Evolutionary conservation across 73 alveolate genomes (phyloP).

Genomic region (Effrenium voratum): DNA sequence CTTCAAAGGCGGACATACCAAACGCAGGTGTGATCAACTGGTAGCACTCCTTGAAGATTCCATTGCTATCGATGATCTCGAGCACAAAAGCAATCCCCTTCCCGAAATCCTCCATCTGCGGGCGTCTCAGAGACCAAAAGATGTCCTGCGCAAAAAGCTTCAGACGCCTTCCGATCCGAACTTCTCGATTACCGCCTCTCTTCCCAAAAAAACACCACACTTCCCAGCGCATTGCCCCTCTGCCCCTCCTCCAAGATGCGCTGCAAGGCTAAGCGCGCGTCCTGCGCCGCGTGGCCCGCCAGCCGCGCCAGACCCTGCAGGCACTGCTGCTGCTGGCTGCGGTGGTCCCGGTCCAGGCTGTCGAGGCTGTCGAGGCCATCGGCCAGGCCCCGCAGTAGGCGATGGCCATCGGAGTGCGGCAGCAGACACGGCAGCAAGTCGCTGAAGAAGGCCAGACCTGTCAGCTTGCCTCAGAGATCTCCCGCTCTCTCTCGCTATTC

Average conservation of each 20-base stretch:
- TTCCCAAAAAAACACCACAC: no score
- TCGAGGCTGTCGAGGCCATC: neutral
- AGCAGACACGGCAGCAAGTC: conserved; percentile 53
- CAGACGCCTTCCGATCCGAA: no score
- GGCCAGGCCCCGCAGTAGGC: neutral
- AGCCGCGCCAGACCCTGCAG: no score
- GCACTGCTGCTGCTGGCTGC: neutral
- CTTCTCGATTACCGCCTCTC: no score
- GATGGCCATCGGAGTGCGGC: neutral
- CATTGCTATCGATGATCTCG: conserved; percentile 62
- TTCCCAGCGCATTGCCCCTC: neutral
- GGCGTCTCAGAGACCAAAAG: neutral
- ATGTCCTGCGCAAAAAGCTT: no score
- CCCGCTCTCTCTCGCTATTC: neutral
- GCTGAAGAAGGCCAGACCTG: conserved; percentile 45
- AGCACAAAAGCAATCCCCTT: neutral
- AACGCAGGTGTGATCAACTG: conserved; percentile 40
- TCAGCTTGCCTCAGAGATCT: neutral
- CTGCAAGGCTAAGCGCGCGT: conserved; percentile 40
- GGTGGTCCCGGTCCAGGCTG: no score
- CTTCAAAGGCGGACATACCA: conserved; percentile 23
- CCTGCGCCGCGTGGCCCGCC: no score
- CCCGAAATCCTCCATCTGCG: neutral
- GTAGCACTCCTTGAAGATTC: conserved; percentile 33
- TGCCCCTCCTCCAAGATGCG: conserved; percentile 45